Evolutionary conservation across 495 filamentous ascomycete genomes (phyloP), one percentile per base, ranked within the genome.

Genomic region (Tetracladium setigerum): DNA sequence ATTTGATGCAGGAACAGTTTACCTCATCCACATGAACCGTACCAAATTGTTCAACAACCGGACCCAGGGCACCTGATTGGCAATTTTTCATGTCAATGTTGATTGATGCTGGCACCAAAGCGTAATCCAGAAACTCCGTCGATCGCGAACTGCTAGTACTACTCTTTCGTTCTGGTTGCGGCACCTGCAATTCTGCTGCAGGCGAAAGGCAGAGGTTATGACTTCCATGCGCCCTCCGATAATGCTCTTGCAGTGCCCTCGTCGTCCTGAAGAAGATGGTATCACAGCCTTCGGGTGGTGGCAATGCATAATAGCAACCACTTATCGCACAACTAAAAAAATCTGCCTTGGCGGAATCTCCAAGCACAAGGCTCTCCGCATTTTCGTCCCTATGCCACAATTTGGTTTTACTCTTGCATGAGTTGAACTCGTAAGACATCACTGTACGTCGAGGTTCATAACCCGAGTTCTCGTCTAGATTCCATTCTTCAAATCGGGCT

Each of bases 401-500:
- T 42, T 16, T 42, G 4, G 43, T 36, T 36, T 34, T 34, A 13
- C 9, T 13, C n/a, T n/a, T n/a, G n/a, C n/a, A n/a, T 9, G 43
- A 19, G 37, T 46, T 24, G 18, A 16, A 46, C 24, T 46, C 31
- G 43, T 32, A 46, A 35, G 43, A 46, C 31, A 22, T 13, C 4
- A 46, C 24, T 15, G 1, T 46, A 15, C 17, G 15, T 16, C 31
- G 43, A 46, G 43, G 43, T 15, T 8, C 15, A n/a, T n/a, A n/a
- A n/a, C n/a, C n/a, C n/a, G n/a, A n/a, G 6, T 34, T 46, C 15
- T 27, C 43, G 15, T 17, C 15, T 15, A 15, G 2, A 16, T 12
- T 34, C 43, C 36, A 48, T 27, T 40, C 46, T 17, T 48, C 46
- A 24, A 48, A 48, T 8, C n/a, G 9, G 16, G 38, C 46, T 1